These are phyloP conservation scores for Diaporthe vexans DNA, from an alignment of 2,329 filamentous ascomycete genomes.

Conservation along the genomic window DNA sequence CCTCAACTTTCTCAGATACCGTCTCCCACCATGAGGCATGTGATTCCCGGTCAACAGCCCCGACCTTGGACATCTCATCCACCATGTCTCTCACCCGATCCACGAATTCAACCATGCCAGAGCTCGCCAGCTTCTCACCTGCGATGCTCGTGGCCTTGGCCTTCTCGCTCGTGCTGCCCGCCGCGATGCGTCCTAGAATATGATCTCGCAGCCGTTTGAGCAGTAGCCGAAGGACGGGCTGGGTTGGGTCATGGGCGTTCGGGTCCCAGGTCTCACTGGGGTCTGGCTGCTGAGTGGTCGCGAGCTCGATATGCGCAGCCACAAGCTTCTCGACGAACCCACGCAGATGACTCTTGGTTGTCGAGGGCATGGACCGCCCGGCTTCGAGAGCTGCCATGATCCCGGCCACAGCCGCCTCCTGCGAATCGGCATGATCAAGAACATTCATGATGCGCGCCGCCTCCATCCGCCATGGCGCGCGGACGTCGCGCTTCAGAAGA, in stretches of 20 bases:
- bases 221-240: conserved; percentile 75
- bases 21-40: conserved; percentile 80
- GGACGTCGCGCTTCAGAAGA: conserved; percentile 83
- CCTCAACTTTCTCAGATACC: conserved; percentile 69
- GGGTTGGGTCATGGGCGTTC: conserved; percentile 57
- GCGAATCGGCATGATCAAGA: conserved; percentile 68
- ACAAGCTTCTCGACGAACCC: conserved; percentile 71
- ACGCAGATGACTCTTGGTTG: conserved; percentile 71
- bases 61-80: conserved; percentile 75
- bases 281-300: conserved; percentile 36
- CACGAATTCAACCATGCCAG: conserved; percentile 82
- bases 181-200: conserved; percentile 74
- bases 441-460: conserved; percentile 79
- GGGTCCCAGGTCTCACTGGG: conserved; percentile 38
- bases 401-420: conserved; percentile 69
- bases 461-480: conserved; percentile 82
- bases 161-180: conserved; percentile 77
- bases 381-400: conserved; percentile 74
- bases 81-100: conserved; percentile 77
- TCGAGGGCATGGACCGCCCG: conserved; percentile 74
- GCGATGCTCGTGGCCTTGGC: conserved; percentile 78
- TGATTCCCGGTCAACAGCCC: conserved; percentile 75
- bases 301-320: conserved; percentile 59
- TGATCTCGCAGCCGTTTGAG: conserved; percentile 77
- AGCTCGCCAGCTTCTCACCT: conserved; percentile 76